Base-by-base conservation (phyloP, 805 yeast genomes). In the Lachancea quebecensis region DNA sequence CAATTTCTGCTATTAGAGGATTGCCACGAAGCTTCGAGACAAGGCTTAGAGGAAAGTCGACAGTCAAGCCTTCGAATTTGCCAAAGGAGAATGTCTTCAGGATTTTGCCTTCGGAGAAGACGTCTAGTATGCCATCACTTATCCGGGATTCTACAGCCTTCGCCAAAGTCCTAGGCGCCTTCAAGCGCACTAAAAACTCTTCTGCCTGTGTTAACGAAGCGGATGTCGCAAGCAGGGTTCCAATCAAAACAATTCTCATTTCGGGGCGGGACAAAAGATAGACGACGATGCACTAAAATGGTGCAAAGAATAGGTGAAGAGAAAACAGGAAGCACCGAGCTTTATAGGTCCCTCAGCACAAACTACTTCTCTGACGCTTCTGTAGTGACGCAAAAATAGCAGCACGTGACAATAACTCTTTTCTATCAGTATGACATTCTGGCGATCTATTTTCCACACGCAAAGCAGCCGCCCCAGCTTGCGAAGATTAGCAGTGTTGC, bases 61-160 rank as follows among this genome's bases (percentile, higher is more conserved):
- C 88, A 0, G 82, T 72, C 49, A 88, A 77, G 0, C 85, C 95
- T 51, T 75, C 78, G 57, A 85, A 83, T 17, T 71, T 72, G 1
- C 95, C 95, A 56, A 87, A 78, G 0, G 84, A 72, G 52, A 79
- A 79, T 10, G 75, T 68, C 45, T 73, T 71, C 10, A 71, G 67
- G 25, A 85, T 60, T 35, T 55, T 73, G 62, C 33, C 72, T 67
- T 49, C 77, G 60, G 42, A 74, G 64, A 55, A 78, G 74, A 74
- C 66, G 30, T 66, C 56, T 8, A 62, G 44, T n/a, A 49, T 48
- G 16, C 53, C 49, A 3, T 60, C 51, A 38, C 51, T 65, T 9
- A 69, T 58, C 39, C 75, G 79, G 52, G 72, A 73, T 1, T 66
- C 59, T 50, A 77, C 68, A 32, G 79, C 71, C 25, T 67, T 59